Base-by-base conservation (phyloP, 441 rosid genomes). In the Euphorbia celastroides region DNA sequence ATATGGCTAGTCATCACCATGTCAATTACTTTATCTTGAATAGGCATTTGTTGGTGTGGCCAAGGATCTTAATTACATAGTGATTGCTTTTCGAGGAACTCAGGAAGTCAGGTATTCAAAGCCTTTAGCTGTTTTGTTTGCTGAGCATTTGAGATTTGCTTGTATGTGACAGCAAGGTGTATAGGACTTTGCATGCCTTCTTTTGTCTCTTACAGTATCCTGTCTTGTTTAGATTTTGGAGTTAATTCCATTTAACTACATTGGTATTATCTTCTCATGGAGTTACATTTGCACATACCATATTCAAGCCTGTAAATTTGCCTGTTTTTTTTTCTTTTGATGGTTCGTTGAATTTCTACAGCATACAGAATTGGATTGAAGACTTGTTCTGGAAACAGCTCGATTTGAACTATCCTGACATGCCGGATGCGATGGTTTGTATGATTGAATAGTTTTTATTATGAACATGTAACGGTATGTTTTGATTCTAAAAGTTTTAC, bases 301-400 rank as follows among this genome's bases (percentile, higher is more conserved):
- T 13, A 36, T 38, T 26, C 20, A 25, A 26, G n/a, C 52, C 50
- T 50, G n/a, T 55, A 46, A 44, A 22, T 30, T 26, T 19, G 1
- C 42, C 19, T 20, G 11, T 36, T 31, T 48, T 20, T 22, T 62
- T 11, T 4, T 52, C 28, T 51, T 36, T 66, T n/a, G 22, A n/a
- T 62, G 67, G 38, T 44, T 31, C 44, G 60, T 27, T 36, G 34
- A 31, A 30, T 58, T 63, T 66, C 22, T 50, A 57, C 87, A 89
- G 96, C 90, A 75, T 91, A 70, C 96, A 89, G 84, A 94, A 94
- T 69, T 93, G 99, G 99, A 64, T 91, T 67, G 84, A 83, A 68
- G 96, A 94, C 73, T 82, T 94, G 36, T 91, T 81, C 77, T 94
- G 97, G 96, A 86, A 91, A 77, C 96, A 93, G 80, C 99, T 93